Percentiles rank a stretch among this genome's conserved stretches.
phyloP scores from a whole-genome alignment of 345 rosid genomes.

The Eutrema japonicum region DNA sequence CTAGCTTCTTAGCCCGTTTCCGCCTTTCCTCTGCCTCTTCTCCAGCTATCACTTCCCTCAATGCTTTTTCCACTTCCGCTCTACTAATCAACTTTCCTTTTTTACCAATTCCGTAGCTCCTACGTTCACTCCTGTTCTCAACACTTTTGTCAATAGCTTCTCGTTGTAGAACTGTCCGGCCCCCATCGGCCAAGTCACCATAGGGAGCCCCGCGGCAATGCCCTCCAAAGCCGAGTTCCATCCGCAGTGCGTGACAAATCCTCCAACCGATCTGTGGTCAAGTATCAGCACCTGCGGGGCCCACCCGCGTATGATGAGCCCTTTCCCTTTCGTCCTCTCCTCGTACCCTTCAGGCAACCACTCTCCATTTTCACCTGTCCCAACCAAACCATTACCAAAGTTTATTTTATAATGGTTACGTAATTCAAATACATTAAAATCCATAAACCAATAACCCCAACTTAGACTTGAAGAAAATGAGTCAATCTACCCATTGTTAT shows the following conservation, averaged over 20 bases:
- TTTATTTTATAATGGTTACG: not conserved
- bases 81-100: constrained; percentile 43
- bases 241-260: constrained; percentile 64
- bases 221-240: constrained; percentile 68
- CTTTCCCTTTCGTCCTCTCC: constrained; percentile 45
- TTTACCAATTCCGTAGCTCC: constrained; percentile 47
- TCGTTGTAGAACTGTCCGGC: constrained; percentile 65
- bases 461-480: no score
- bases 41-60: constrained; percentile 45
- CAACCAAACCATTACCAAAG: constrained; percentile 35
- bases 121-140: constrained; percentile 48
- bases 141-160: constrained; percentile 49
- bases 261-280: constrained; percentile 56
- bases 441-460: no score
- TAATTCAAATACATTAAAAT: not conserved
- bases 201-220: constrained; percentile 53
- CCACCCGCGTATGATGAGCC: constrained; percentile 65
- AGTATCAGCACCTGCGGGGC: constrained; percentile 66
- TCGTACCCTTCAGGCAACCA: constrained; percentile 53
- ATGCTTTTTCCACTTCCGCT: constrained; percentile 47
- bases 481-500: not conserved
- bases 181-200: constrained; percentile 56
- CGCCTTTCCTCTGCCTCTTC: constrained; percentile 45
- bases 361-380: constrained; percentile 40
- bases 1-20: constrained; percentile 30